A percentile compares a stretch with the other conserved stretches of the same genome.
Evolutionary conservation across 2,329 filamentous ascomycete genomes (phyloP).

Genomic region (Chrysoporthe deuterocubensis): DNA sequence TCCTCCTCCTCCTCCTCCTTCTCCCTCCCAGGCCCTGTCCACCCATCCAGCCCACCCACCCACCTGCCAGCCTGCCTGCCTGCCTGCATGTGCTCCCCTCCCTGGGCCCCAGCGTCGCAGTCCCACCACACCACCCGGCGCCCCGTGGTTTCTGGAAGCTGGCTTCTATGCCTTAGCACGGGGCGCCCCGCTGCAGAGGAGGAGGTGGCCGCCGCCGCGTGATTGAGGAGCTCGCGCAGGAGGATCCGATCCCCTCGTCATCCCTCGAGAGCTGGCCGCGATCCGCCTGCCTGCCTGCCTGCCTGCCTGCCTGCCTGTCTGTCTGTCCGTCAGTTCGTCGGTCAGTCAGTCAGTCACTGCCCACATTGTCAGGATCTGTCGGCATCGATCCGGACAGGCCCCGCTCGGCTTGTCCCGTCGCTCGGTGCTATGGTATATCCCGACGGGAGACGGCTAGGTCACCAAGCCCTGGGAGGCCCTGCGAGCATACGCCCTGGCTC

Average conservation of each 20-base stretch:
- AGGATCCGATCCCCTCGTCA: too few relatives aligned
- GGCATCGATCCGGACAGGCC: not conserved
- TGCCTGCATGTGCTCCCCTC: too few relatives aligned
- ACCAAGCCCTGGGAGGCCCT: not conserved
- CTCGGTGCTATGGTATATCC: not conserved
- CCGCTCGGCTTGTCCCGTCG: not conserved
- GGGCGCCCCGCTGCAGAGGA: not conserved
- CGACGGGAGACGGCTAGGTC: not conserved
- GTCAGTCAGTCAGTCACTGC: too few relatives aligned
- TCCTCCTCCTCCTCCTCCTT: too few relatives aligned
- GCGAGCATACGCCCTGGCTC: too few relatives aligned
- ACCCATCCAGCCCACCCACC: not conserved
- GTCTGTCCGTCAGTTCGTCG: too few relatives aligned
- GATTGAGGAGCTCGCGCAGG: not conserved
- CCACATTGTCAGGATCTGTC: too few relatives aligned
- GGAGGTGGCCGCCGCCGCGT: not conserved
- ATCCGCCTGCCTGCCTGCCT: too few relatives aligned
- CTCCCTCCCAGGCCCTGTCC: too few relatives aligned
- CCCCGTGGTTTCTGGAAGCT: slow-evolving; percentile 9
- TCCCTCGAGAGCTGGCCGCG: too few relatives aligned
- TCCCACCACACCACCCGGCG: not conserved
- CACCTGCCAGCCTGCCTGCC: not conserved
- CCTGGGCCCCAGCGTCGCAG: not conserved
- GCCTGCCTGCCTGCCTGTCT: too few relatives aligned
- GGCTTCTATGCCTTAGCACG: slow-evolving; percentile 13